Evolutionary conservation across 75 land plant genomes (phyloP).

Genomic region (Selaginella moellendorffii): DNA sequence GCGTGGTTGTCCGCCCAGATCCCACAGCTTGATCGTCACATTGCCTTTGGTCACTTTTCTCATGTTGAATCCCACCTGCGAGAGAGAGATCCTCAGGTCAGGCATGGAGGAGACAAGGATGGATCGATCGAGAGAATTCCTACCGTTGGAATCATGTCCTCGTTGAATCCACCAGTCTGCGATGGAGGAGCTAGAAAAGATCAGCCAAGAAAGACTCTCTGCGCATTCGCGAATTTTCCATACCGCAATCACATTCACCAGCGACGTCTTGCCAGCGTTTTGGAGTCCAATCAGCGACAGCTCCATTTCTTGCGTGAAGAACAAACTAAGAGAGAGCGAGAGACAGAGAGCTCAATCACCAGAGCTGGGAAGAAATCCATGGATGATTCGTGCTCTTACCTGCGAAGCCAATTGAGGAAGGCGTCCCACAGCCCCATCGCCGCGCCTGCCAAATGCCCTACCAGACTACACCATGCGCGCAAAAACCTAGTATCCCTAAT

Average conservation of each 20-base stretch:
- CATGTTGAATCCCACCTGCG: constrained; percentile 96
- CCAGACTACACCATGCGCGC: not conserved
- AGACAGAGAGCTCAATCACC: not conserved
- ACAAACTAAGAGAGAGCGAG: constrained; percentile 35
- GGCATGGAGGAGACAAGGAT: not conserved
- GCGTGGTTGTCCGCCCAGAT: constrained; percentile 90
- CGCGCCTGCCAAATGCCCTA: not conserved
- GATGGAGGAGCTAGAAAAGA: constrained; percentile 2
- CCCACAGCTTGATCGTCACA: constrained; percentile 97
- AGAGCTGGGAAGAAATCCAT: not conserved
- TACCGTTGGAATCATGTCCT: constrained; percentile 98
- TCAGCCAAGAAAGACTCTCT: not conserved
- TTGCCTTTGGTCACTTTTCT: constrained; percentile 90
- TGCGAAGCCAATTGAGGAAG: constrained; percentile 87
- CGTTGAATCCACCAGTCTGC: constrained; percentile 91
- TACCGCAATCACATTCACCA: constrained; percentile 82
- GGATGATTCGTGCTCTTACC: too few species aligned
- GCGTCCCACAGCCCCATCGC: constrained; percentile 70
- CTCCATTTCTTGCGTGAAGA: constrained; percentile 95
- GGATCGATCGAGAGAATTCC: constrained; percentile 12
- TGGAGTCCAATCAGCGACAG: constrained; percentile 79
- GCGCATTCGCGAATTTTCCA: constrained; percentile 5
- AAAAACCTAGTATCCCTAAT: not conserved
- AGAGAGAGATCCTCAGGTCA: not conserved
- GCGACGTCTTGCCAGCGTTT: constrained; percentile 93